A percentile compares a stretch with the other conserved stretches of the same genome.
These are phyloP conservation scores for Zygoascus biomembranicola DNA, from an alignment of 805 yeast genomes.

Conservation along the genomic window DNA sequence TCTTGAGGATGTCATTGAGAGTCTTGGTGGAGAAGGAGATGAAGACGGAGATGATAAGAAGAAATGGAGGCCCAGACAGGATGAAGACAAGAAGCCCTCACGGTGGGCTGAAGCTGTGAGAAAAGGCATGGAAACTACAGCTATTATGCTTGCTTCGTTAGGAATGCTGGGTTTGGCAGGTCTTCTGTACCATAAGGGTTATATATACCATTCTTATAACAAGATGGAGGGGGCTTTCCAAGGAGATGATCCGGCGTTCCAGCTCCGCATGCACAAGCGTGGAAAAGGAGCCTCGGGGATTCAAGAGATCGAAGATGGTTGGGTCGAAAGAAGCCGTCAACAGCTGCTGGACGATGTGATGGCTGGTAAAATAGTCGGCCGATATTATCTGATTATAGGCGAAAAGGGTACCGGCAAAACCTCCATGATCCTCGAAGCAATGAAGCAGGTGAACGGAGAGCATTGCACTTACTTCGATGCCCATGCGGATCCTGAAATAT, in stretches of 20 bases:
- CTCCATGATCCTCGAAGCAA: slow-evolving; percentile 62
- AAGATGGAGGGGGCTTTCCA: slow-evolving; percentile 64
- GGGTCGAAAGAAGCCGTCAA: slow-evolving; percentile 72
- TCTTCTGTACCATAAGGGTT: slow-evolving; percentile 54
- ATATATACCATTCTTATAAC: slow-evolving; percentile 47
- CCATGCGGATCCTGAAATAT: slow-evolving; percentile 78
- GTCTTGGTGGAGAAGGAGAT: not conserved
- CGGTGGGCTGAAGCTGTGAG: slow-evolving; percentile 5
- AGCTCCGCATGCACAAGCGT: slow-evolving; percentile 43
- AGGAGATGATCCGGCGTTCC: slow-evolving; percentile 56
- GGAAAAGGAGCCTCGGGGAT: slow-evolving; percentile 15
- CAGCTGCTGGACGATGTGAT: slow-evolving; percentile 54
- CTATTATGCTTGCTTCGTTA: slow-evolving; percentile 62
- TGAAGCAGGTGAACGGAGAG: slow-evolving; percentile 52
- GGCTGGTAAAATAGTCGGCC: slow-evolving; percentile 52
- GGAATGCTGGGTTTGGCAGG: slow-evolving; percentile 67
- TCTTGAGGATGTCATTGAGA: slow-evolving; percentile 4
- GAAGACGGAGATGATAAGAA: slow-evolving; percentile 3
- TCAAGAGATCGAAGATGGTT: slow-evolving; percentile 31
- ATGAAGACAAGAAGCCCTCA: not conserved
- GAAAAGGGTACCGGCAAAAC: slow-evolving; percentile 87
- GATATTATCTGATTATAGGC: slow-evolving; percentile 67
- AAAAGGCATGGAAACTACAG: slow-evolving; percentile 46
- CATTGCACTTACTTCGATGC: slow-evolving; percentile 71
- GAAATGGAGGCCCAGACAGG: not conserved